phyloP scores from a whole-genome alignment of 352 stramenopile species.

The Vaucheria bursata region DNA sequence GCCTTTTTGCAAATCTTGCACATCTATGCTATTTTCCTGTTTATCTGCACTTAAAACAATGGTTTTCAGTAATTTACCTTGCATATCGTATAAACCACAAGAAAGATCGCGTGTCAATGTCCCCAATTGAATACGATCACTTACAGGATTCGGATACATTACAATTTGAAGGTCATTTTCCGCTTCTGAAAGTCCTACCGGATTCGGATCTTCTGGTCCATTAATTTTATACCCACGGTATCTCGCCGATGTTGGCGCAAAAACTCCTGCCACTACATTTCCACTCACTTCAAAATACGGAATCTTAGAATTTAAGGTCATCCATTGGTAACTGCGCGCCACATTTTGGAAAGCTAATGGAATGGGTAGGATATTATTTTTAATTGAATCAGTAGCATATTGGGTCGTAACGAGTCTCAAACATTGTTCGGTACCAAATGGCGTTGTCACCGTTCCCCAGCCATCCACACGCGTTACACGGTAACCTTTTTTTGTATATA shows the following conservation, averaged over 20 bases:
- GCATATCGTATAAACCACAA: background rate
- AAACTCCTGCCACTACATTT: background rate
- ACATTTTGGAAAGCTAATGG: background rate
- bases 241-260: background rate
- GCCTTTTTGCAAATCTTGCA: background rate
- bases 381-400: background rate
- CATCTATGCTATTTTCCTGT: background rate
- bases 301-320: background rate
- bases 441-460: background rate
- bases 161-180: background rate
- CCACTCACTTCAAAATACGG: background rate
- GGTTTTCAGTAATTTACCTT: background rate
- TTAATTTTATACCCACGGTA: too few species aligned
- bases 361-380: background rate
- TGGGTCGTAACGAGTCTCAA: background rate
- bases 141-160: background rate
- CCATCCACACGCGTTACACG: background rate
- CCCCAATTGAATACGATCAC: background rate
- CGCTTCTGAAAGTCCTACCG: background rate
- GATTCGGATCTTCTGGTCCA: background rate
- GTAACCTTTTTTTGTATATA: slow-evolving; percentile 2
- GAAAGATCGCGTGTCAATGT: background rate
- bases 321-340: background rate
- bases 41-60: background rate
- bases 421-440: background rate